phyloP scores from a whole-genome alignment of 805 yeast species.

The Myxozyma lipomycoides region DNA sequence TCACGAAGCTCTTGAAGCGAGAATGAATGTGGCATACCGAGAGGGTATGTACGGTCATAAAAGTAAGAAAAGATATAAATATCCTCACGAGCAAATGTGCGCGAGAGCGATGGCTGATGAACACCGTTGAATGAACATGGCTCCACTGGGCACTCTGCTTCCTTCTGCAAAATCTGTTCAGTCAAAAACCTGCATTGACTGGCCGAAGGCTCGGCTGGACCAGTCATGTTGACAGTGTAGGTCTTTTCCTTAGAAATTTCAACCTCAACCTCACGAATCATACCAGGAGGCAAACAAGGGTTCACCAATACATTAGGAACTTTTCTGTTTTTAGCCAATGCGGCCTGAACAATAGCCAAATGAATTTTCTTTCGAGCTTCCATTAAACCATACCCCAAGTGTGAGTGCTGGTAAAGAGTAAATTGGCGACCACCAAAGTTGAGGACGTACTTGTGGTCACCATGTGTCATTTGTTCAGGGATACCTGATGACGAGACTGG shows the following conservation, averaged over 20 bases:
- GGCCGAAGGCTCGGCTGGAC: conserved; percentile 61
- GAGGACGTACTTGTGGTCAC: conserved; percentile 82
- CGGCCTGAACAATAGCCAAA: conserved; percentile 52
- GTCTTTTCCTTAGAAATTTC: conserved; percentile 38
- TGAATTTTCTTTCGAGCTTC: conserved; percentile 86
- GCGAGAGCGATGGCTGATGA: conserved; percentile 87
- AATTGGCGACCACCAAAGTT: conserved; percentile 78
- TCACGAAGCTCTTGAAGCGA: conserved; percentile 79
- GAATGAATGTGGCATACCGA: conserved; percentile 91
- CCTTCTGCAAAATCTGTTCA: conserved; percentile 79
- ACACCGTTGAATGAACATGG: conserved; percentile 98
- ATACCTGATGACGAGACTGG: conserved; percentile 39
- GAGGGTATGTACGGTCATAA: conserved; percentile 88
- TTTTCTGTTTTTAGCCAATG: conserved; percentile 7
- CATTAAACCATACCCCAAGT: conserved; percentile 92
- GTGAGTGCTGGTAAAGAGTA: conserved; percentile 86
- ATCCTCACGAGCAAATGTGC: conserved; percentile 70
- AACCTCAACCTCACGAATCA: conserved; percentile 56
- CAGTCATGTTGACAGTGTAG: conserved; percentile 59
- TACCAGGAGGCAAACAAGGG: conserved; percentile 87
- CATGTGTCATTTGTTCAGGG: conserved; percentile 64
- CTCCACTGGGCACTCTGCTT: conserved; percentile 61
- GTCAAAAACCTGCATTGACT: conserved; percentile 85
- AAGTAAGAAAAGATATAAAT: conserved; percentile 90
- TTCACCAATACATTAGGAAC: conserved; percentile 46